Evolutionary conservation across 257 asterid species (phyloP), one percentile per base, ranked within the genome.

Genomic region (Oldenlandia corymbosa): DNA sequence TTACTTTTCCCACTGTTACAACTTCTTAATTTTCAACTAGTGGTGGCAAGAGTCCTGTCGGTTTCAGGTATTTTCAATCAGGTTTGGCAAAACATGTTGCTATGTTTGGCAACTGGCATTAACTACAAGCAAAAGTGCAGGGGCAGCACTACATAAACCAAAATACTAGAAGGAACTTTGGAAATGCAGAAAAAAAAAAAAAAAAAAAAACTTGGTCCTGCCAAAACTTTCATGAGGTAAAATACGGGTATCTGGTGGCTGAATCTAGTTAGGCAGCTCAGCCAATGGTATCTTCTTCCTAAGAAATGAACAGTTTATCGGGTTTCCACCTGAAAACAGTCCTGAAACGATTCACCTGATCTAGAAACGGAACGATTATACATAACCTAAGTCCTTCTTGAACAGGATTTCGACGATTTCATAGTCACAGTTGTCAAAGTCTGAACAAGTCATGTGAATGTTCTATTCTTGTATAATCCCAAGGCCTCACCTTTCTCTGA

Each of bases 171-270:
- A n/a, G n/a, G n/a, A n/a, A n/a, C n/a, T n/a, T n/a, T n/a, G n/a
- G n/a, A n/a, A 46, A 18, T 30, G 30, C 51, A 66, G 31, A 32
- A 32, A 16, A n/a, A 36, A 57, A 46, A 26, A n/a, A n/a, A n/a
- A n/a, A n/a, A n/a, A n/a, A n/a, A n/a, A n/a, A n/a, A n/a, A n/a
- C n/a, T n/a, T n/a, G 55, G 20, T 9, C 21, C 14, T 43, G 45
- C n/a, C n/a, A n/a, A n/a, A 18, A 41, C 73, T 43, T 67, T 62
- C 20, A 73, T 71, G 64, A 71, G 41, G n/a, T 50, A 65, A 67
- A 56, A 62, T 30, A 74, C 76, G 41, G 74, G 80, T 43, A 75
- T 75, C n/a, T 37, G 68, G 60, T 75, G 80, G 7, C 76, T 70
- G 58, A 75, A 75, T 58, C 53, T n/a, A n/a, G n/a, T n/a, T 62